These are phyloP conservation scores for Drechslerella dactyloides DNA, from an alignment of 2,329 filamentous ascomycete species.

Conservation along the genomic window DNA sequence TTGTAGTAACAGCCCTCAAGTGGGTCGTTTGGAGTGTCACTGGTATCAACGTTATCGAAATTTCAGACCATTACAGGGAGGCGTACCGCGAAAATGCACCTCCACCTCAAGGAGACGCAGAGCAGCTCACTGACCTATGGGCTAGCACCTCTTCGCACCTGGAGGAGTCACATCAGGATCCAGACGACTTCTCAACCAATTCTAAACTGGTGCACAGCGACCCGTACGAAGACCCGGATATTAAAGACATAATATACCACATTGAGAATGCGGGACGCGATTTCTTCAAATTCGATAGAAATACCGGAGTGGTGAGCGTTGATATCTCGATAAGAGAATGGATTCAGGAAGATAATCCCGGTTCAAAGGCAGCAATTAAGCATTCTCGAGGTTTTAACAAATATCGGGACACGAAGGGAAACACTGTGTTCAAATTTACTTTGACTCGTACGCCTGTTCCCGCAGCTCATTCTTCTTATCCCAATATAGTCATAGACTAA, in stretches of 20 bases:
- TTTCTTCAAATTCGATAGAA: slow-evolving; percentile 35
- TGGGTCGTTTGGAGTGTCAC: slow-evolving; percentile 37
- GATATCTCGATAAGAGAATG: slow-evolving; percentile 45
- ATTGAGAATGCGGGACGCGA: slow-evolving; percentile 39
- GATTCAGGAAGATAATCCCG: slow-evolving; percentile 24
- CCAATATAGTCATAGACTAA: background rate
- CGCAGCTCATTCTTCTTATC: background rate
- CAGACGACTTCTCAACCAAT: too few relatives aligned
- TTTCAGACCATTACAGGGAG: slow-evolving; percentile 41
- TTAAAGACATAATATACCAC: slow-evolving; percentile 43
- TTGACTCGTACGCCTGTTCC: slow-evolving; percentile 19
- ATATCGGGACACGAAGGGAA: slow-evolving; percentile 28
- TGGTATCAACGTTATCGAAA: slow-evolving; percentile 22
- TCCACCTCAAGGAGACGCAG: background rate
- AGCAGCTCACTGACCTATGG: too few relatives aligned
- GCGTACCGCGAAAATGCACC: slow-evolving; percentile 9
- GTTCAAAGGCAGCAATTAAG: slow-evolving; percentile 7
- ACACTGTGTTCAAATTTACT: slow-evolving; percentile 42
- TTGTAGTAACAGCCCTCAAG: slow-evolving; percentile 23
- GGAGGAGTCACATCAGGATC: too few relatives aligned
- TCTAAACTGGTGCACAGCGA: background rate
- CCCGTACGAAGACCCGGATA: slow-evolving; percentile 32
- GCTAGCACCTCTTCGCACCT: too few relatives aligned
- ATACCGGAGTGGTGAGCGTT: slow-evolving; percentile 28
- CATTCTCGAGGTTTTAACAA: slow-evolving; percentile 32